phyloP scores from a whole-genome alignment of 208 protist species.

The Wallacemonas sp. region DNA sequence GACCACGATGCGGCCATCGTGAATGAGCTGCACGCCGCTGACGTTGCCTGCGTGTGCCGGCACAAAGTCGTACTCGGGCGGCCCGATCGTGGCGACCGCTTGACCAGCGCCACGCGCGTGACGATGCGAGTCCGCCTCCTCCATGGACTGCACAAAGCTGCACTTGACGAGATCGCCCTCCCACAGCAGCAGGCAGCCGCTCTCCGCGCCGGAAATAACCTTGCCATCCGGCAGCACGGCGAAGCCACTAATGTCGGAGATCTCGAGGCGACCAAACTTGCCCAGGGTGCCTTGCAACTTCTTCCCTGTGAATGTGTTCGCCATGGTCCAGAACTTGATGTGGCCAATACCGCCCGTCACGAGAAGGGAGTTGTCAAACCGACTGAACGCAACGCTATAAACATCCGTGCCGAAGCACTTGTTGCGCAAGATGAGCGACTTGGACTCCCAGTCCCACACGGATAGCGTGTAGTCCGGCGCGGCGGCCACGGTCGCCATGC shows the following conservation, averaged over 20 bases:
- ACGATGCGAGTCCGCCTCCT: conserved; percentile 16
- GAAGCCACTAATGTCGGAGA: conserved; percentile 95
- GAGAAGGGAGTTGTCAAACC: conserved; percentile 90
- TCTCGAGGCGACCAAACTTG: conserved; percentile 98
- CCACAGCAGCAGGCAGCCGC: conserved; percentile 96
- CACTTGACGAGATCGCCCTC: conserved; percentile 96
- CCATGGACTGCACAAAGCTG: conserved; percentile 76
- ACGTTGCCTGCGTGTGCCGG: conserved; percentile 90
- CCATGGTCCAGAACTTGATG: conserved; percentile 98
- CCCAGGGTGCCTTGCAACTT: conserved; percentile 97
- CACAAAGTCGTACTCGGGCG: conserved; percentile 32
- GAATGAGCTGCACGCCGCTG: conserved; percentile 84
- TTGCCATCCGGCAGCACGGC: conserved; percentile 94
- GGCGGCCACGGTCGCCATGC: conserved; percentile 94
- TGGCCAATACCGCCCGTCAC: conserved; percentile 95
- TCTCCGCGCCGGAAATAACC: conserved; percentile 94
- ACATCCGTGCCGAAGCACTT: conserved; percentile 98
- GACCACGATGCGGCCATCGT: conserved; percentile 75
- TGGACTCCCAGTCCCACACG: conserved; percentile 95
- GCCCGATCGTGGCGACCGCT: conserved; percentile 29
- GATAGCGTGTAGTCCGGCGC: conserved; percentile 96
- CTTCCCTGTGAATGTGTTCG: conserved; percentile 97
- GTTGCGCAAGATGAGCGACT: conserved; percentile 90
- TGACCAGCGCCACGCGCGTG: conserved; percentile 5
- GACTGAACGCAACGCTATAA: conserved; percentile 92